Percentiles rank a stretch among this genome's conserved stretches.
Evolutionary conservation across 768 basidiomycete genomes (phyloP).

Genomic region (Lactarius sanguifluus): DNA sequence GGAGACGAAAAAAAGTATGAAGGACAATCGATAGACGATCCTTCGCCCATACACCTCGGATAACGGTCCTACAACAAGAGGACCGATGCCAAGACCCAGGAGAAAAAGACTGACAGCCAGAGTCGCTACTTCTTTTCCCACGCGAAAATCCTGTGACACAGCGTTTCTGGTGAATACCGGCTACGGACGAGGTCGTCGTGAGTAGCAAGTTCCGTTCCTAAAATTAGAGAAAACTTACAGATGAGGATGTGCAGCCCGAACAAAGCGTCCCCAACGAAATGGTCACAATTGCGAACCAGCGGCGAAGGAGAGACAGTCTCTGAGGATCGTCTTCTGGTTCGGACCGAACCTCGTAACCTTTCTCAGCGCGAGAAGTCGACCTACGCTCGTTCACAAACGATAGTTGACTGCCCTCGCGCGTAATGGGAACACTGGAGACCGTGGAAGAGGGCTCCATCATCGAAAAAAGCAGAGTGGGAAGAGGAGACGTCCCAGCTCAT

Average conservation of each 20-base stretch:
- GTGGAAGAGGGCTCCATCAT: too few species aligned
- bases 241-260: conserved; percentile 18
- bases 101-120: conserved; percentile 44
- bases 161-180: conserved; percentile 41
- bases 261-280: conserved; percentile 17
- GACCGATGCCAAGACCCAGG: conserved; percentile 36
- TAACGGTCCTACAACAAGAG: conserved; percentile 38
- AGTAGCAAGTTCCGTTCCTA: too few species aligned
- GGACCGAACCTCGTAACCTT: background rate
- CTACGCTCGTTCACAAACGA: too few species aligned
- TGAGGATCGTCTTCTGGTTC: conserved; percentile 30
- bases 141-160: conserved; percentile 39
- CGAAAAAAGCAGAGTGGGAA: too few species aligned
- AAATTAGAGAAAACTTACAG: conserved; percentile 7
- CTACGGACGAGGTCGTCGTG: conserved; percentile 7
- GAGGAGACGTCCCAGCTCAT: too few species aligned
- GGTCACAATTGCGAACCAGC: conserved; percentile 21
- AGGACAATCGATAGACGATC: conserved; percentile 61
- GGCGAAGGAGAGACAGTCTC: conserved; percentile 16
- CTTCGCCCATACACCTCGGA: conserved; percentile 63
- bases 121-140: conserved; percentile 43
- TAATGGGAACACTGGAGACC: too few species aligned
- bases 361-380: too few species aligned
- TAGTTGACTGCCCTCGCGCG: too few species aligned
- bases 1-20: conserved; percentile 57